These are phyloP conservation scores for Recurvomyces mirabilis DNA, from an alignment of 495 filamentous ascomycete genomes.

Conservation along the genomic window DNA sequence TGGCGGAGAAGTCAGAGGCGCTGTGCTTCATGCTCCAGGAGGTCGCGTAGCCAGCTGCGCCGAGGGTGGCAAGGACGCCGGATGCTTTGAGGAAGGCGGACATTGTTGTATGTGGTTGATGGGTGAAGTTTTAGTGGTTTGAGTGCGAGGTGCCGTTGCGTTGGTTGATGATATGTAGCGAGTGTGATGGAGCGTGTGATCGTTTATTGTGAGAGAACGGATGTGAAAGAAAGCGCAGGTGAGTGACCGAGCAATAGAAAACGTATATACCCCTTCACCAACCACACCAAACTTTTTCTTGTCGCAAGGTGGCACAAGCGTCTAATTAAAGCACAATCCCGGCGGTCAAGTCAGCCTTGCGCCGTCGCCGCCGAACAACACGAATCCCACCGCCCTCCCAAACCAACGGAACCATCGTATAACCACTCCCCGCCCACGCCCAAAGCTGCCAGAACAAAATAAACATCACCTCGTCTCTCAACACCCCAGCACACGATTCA, in stretches of 20 bases:
- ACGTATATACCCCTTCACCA: too few relatives aligned
- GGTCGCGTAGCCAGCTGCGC: conserved; percentile 40
- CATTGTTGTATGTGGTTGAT: conserved; percentile 8
- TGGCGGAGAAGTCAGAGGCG: conserved; percentile 14
- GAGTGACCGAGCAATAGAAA: too few relatives aligned
- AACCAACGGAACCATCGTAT: too few relatives aligned
- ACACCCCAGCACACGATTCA: too few relatives aligned
- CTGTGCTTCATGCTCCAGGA: conserved; percentile 17
- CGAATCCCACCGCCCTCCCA: too few relatives aligned
- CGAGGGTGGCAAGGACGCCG: conserved; percentile 91
- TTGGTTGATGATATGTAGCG: not conserved
- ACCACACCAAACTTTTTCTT: not conserved
- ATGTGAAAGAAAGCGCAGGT: not conserved
- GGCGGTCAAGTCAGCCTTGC: too few relatives aligned
- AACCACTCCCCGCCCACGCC: too few relatives aligned
- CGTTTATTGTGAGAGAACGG: not conserved
- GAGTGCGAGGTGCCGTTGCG: not conserved
- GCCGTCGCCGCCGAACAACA: too few relatives aligned
- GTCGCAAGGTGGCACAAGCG: too few relatives aligned
- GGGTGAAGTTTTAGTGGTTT: conserved; percentile 2
- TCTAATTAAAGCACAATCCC: too few relatives aligned
- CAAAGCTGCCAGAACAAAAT: too few relatives aligned
- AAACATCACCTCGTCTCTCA: too few relatives aligned
- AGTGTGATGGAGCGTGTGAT: not conserved
- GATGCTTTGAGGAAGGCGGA: conserved; percentile 49